Conservation (phyloP, 768 basidiomycete species). For the Mycena rebaudengoi region DNA sequence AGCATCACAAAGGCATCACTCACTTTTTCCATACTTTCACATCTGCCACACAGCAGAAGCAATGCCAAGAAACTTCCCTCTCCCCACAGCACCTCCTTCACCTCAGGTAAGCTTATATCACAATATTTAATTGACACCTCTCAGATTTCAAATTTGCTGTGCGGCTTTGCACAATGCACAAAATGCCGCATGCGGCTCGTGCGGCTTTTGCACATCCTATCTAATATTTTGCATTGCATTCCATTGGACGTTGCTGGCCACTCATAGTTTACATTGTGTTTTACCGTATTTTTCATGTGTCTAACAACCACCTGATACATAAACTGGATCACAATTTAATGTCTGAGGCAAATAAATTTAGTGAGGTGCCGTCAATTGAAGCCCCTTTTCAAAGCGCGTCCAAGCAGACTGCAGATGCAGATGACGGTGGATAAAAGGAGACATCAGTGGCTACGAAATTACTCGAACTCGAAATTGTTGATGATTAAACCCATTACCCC, state of each 20-base stretch:
- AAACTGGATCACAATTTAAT: background rate
- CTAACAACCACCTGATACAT: background rate
- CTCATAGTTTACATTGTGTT: background rate
- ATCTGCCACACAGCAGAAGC: too few species aligned
- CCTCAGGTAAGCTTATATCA: background rate
- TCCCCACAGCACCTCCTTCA: background rate
- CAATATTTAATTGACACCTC: background rate
- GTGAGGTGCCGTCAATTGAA: background rate
- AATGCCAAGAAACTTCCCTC: background rate
- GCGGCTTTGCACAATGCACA: background rate
- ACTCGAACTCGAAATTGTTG: too few species aligned
- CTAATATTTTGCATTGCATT: background rate
- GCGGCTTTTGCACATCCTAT: too few species aligned
- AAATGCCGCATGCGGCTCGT: background rate
- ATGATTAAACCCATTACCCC: too few species aligned
- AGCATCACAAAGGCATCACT: background rate
- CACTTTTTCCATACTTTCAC: background rate
- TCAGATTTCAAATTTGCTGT: background rate
- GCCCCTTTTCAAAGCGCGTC: too few species aligned
- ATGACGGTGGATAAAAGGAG: background rate
- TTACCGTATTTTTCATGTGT: background rate
- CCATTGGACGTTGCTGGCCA: background rate
- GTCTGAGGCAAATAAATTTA: background rate
- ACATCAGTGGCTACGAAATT: slow-evolving; percentile 7
- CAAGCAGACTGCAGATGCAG: background rate